Percentiles rank a stretch among this genome's conserved stretches.
These are phyloP conservation scores for Phytophthora palmivora DNA, from an alignment of 352 stramenopile genomes.

Conservation along the genomic window DNA sequence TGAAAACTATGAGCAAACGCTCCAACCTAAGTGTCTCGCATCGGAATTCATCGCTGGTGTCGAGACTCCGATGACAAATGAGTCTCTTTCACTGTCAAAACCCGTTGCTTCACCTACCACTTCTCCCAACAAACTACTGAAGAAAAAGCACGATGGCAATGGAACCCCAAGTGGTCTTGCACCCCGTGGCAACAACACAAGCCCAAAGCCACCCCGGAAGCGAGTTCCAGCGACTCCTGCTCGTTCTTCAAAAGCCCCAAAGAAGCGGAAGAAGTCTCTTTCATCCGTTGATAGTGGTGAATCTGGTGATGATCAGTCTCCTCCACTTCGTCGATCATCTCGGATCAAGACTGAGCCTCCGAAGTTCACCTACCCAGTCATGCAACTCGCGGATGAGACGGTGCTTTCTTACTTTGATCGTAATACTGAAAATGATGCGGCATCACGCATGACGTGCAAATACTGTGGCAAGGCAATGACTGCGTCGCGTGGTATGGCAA, in stretches of 20 bases:
- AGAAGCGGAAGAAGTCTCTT: slow-evolving; percentile 13
- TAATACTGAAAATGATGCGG: not conserved
- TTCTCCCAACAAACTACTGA: not conserved
- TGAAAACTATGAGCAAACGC: not conserved
- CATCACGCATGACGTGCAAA: slow-evolving; percentile 21
- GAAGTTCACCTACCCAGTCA: slow-evolving; percentile 3
- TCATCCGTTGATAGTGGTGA: not conserved
- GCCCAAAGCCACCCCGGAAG: not conserved
- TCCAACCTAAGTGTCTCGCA: no score
- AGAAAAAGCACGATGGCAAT: not conserved
- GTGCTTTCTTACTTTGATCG: slow-evolving; percentile 27
- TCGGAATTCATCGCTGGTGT: no score
- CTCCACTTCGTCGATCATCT: slow-evolving; percentile 22
- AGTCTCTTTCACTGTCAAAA: no score
- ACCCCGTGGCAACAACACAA: not conserved
- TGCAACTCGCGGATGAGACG: not conserved
- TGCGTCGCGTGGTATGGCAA: slow-evolving; percentile 5
- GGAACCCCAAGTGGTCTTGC: not conserved
- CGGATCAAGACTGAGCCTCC: slow-evolving; percentile 19
- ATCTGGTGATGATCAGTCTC: not conserved
- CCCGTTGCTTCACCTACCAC: no score
- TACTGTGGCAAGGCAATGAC: slow-evolving; percentile 25
- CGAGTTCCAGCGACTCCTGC: not conserved
- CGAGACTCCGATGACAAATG: no score
- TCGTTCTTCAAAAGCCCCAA: slow-evolving; percentile 19